Evolutionary conservation across 2,329 filamentous ascomycete species (phyloP), one percentile per base, ranked within the genome.

Genomic region (Penicillium freii): DNA sequence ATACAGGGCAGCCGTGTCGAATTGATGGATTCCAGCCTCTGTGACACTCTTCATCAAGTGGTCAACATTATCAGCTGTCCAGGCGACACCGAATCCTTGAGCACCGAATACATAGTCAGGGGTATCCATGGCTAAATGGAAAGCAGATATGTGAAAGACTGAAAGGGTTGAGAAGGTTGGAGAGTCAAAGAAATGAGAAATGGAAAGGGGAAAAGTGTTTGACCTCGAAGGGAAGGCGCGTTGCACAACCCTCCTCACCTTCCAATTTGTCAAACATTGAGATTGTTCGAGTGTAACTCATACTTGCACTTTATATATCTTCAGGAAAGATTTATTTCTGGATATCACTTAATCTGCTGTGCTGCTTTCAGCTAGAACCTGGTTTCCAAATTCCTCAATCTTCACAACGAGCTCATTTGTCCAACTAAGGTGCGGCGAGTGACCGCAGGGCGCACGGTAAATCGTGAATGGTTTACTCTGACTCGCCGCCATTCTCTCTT

Each of bases 371-470:
- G 10, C 25, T 25, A 56, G n/a, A 29, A 36, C 45, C 19, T 45
- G n/a, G 0, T 19, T 31, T 19, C 34, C 53, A 46, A 73, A 73
- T 25, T 67, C 62, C 40, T 64, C 52, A 1, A 68, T 54, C 4
- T 55, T 69, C 13, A 57, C 57, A 11, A 67, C 66, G 0, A 71
- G 45, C 0, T 62, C 67, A 8, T 62, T 53, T 4, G 66, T 73
- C 71, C 70, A 73, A 29, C 65, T 73, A 7, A 74, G 45, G 53
- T 72, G 68, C 11, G 71, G 70, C 4, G 68, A 73, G 51, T 74
- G 72, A 4, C 70, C 69, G 7, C 68, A 46, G 0, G 65, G 56
- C 0, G 63, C 67, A 21, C 42, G 49, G 51, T 71, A 73, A 2
- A 70, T 42, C 0, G 58, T 70, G 40, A 73, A 71, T 0, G 51